These are phyloP conservation scores for Geosiphon pyriformis DNA, from an alignment of 192 early-diverging fungal genomes.

Conservation along the genomic window DNA sequence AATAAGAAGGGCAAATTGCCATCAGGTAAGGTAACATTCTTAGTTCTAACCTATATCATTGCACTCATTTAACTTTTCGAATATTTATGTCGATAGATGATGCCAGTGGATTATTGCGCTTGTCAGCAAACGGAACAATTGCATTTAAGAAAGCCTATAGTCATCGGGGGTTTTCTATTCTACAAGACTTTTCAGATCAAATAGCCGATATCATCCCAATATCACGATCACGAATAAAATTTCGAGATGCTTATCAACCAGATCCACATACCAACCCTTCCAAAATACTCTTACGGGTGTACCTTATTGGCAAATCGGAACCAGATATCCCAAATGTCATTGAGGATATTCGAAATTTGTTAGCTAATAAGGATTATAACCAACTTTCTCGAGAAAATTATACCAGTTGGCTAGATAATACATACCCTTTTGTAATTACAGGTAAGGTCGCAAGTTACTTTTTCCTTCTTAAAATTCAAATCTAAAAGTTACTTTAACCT, in stretches of 20 bases:
- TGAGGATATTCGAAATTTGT: background rate
- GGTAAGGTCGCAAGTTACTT: background rate
- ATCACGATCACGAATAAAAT: background rate
- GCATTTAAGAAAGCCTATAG: background rate
- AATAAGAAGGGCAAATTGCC: too few species aligned
- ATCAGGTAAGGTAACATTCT: too few species aligned
- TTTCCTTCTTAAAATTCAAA: background rate
- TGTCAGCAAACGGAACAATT: background rate
- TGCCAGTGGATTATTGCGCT: background rate
- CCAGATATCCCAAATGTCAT: background rate
- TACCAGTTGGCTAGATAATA: background rate
- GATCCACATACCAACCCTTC: background rate
- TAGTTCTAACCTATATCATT: too few species aligned
- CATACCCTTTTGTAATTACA: background rate
- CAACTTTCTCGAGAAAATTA: background rate
- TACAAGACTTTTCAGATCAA: background rate
- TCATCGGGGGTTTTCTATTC: background rate
- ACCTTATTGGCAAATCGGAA: background rate
- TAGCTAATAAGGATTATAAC: background rate
- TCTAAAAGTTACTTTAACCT: too few species aligned
- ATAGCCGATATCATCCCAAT: background rate
- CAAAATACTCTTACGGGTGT: background rate
- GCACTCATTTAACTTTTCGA: too few species aligned
- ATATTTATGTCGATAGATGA: too few species aligned
- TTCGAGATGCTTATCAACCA: background rate